phyloP scores from a whole-genome alignment of 768 basidiomycete species.

The Agrocybe praecox region DNA sequence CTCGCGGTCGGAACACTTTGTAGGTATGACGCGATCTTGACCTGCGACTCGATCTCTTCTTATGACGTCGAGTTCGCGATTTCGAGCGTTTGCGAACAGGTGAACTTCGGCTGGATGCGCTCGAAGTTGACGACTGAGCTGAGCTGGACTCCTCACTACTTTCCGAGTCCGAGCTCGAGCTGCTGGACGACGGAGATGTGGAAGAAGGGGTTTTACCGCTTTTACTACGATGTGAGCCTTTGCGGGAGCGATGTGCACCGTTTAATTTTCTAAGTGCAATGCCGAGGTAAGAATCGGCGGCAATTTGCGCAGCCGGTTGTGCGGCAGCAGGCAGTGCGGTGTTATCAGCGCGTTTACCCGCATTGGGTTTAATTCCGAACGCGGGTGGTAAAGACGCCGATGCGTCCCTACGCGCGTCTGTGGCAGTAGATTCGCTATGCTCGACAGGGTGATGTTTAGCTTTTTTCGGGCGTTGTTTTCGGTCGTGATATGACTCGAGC shows the following conservation, averaged over 20 bases:
- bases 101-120: neutral
- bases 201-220: neutral
- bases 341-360: neutral
- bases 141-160: neutral
- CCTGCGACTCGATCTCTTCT: neutral
- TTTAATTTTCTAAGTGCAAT: slow-evolving; percentile 1
- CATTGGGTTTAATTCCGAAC: neutral
- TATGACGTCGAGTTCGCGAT: neutral
- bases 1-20: neutral
- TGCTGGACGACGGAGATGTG: neutral
- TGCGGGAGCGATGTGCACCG: neutral
- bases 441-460: no score
- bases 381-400: no score
- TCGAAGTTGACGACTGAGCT: neutral
- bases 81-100: no score
- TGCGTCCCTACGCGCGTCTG: no score
- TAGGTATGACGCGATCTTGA: neutral
- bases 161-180: neutral
- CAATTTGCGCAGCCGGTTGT: slow-evolving; percentile 6
- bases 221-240: neutral
- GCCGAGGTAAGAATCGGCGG: slow-evolving; percentile 5
- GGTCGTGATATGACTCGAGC: slow-evolving; percentile 20
- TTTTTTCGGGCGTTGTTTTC: no score
- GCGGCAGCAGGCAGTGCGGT: neutral
- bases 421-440: no score